Conservation (phyloP, 352 stramenopile genomes). For the Phytophthora citrophthora region DNA sequence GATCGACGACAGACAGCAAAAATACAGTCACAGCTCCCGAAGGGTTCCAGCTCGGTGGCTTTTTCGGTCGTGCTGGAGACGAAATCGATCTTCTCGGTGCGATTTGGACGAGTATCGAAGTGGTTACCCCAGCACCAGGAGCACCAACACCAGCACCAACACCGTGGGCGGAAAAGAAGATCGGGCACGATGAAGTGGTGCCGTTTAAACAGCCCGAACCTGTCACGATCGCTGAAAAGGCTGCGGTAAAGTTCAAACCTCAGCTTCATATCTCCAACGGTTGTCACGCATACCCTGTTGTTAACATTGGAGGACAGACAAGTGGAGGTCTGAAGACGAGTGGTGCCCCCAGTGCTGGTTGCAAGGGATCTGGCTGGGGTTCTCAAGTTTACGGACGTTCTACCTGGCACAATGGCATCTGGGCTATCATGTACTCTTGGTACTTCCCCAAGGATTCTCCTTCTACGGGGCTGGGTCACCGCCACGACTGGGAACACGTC, state of each 20-base stretch:
- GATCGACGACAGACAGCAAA: conserved; percentile 11
- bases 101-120: conserved; percentile 19
- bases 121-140: background rate
- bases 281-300: conserved; percentile 9
- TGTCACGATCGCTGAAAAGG: conserved; percentile 8
- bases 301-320: conserved; percentile 6
- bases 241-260: conserved; percentile 10
- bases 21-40: conserved; percentile 1
- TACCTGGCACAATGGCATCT: conserved; percentile 2
- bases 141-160: conserved; percentile 2
- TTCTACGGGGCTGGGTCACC: conserved; percentile 4
- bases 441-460: conserved; percentile 19
- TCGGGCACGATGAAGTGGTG: conserved; percentile 4
- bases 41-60: conserved; percentile 17
- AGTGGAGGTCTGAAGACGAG: background rate
- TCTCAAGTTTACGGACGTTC: conserved; percentile 14
- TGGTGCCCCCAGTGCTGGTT: background rate
- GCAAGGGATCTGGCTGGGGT: conserved; percentile 7
- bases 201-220: conserved; percentile 1
- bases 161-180: conserved; percentile 12
- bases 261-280: conserved; percentile 6
- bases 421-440: conserved; percentile 17
- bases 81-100: conserved; percentile 16
- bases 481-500: conserved; percentile 17
- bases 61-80: conserved; percentile 10